phyloP scores from a whole-genome alignment of 257 asterid genomes.

The Salvia splendens region DNA sequence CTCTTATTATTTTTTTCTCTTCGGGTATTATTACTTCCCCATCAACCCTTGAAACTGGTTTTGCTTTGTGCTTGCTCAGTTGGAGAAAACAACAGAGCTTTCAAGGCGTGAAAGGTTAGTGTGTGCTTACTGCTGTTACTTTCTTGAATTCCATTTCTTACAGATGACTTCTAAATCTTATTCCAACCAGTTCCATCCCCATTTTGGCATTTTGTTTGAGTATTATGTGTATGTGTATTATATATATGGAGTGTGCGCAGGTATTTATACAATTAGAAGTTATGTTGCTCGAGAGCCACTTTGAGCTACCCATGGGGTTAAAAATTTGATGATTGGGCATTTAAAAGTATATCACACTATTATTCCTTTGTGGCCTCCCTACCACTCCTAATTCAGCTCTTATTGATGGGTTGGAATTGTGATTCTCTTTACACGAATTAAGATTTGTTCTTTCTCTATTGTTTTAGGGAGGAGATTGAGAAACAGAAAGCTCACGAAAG shows the following conservation, averaged over 20 bases:
- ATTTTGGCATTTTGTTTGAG: no score
- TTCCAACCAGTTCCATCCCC: background rate
- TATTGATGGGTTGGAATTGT: background rate
- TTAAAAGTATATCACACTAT: background rate
- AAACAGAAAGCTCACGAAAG: slow-evolving; percentile 88
- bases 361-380: background rate
- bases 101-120: slow-evolving; percentile 88
- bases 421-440: slow-evolving; percentile 5
- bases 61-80: slow-evolving; percentile 43
- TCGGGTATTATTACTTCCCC: background rate
- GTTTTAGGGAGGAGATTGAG: slow-evolving; percentile 90
- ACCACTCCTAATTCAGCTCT: background rate
- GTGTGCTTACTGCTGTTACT: slow-evolving; percentile 1
- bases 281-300: background rate
- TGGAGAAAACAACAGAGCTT: slow-evolving; percentile 89
- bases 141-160: background rate
- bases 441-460: slow-evolving; percentile 1
- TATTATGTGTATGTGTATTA: no score
- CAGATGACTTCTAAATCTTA: background rate
- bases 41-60: slow-evolving; percentile 7
- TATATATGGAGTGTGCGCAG: background rate
- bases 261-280: background rate
- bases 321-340: background rate
- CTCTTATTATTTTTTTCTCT: background rate
- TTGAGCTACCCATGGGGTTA: background rate